A percentile compares a stretch with the other conserved stretches of the same genome.
phyloP scores from a whole-genome alignment of 1,284 basidiomycete genomes.

The Lentinula novae-zelandiae region DNA sequence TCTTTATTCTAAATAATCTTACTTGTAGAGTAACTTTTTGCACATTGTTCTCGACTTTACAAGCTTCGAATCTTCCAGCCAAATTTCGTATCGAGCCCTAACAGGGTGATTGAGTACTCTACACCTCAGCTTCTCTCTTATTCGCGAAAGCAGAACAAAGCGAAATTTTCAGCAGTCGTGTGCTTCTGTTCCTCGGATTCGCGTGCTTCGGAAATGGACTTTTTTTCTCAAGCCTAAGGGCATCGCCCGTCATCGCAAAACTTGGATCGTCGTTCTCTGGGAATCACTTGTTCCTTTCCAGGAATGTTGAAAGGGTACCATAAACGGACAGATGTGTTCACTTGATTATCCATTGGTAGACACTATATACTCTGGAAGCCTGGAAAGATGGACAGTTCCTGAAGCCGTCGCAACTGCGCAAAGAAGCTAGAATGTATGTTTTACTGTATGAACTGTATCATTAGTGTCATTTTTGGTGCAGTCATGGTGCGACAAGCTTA shows the following conservation, averaged over 20 bases:
- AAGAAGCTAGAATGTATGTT: neutral
- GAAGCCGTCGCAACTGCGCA: neutral
- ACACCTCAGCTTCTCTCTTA: neutral
- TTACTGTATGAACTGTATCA: too few relatives aligned
- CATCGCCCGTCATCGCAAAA: neutral
- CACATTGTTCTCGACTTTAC: neutral
- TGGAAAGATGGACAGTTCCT: neutral
- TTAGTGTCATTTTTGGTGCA: too few relatives aligned
- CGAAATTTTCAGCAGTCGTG: neutral
- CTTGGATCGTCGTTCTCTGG: neutral
- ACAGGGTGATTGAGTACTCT: neutral
- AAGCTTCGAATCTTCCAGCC: neutral
- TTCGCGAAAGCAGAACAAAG: neutral
- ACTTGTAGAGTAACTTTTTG: neutral
- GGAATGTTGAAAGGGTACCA: conserved; percentile 4
- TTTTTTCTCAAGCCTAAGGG: conserved; percentile 1
- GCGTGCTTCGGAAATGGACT: neutral
- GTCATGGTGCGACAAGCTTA: neutral
- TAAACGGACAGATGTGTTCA: neutral
- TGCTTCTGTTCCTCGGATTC: conserved; percentile 1
- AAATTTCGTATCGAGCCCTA: neutral
- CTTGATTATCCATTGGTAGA: neutral
- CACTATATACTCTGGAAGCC: neutral
- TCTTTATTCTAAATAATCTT: neutral
- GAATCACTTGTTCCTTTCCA: conserved; percentile 4